These are phyloP conservation scores for Silybum marianum DNA, from an alignment of 129 eudicot species.

Conservation along the genomic window DNA sequence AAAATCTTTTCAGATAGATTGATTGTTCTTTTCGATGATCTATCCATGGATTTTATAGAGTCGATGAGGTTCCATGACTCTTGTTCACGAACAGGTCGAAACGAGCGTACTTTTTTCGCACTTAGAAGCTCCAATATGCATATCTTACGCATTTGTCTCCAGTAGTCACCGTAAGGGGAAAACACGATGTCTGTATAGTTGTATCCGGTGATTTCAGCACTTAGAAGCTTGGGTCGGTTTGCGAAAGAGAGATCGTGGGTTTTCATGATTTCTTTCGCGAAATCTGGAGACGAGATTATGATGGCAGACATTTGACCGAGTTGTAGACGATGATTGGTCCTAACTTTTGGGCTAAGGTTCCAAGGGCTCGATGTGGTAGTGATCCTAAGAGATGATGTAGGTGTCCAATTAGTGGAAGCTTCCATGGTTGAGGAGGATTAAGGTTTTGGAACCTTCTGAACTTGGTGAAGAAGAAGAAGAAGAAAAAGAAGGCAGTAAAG, in stretches of 20 bases:
- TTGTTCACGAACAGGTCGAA: constrained; percentile 9
- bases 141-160: constrained; percentile 29
- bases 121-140: constrained; percentile 24
- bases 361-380: constrained; percentile 22
- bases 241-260: not conserved
- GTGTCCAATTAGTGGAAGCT: constrained; percentile 1
- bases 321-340: constrained; percentile 37
- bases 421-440: constrained; percentile 16
- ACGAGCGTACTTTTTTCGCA: constrained; percentile 17
- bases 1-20: constrained; percentile 5
- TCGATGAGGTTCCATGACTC: constrained; percentile 17
- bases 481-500: not conserved
- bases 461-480: not conserved
- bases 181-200: constrained; percentile 19
- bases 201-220: not conserved
- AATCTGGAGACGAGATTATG: constrained; percentile 22
- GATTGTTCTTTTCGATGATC: not conserved
- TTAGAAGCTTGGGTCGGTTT: constrained; percentile 14
- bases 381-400: constrained; percentile 10
- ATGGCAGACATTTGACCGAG: constrained; percentile 31
- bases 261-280: constrained; percentile 29
- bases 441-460: constrained; percentile 12
- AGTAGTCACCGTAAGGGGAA: constrained; percentile 31
- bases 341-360: constrained; percentile 10
- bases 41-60: not conserved